Base-by-base conservation (phyloP, 805 yeast species). In the Brettanomyces nanus region DNA sequence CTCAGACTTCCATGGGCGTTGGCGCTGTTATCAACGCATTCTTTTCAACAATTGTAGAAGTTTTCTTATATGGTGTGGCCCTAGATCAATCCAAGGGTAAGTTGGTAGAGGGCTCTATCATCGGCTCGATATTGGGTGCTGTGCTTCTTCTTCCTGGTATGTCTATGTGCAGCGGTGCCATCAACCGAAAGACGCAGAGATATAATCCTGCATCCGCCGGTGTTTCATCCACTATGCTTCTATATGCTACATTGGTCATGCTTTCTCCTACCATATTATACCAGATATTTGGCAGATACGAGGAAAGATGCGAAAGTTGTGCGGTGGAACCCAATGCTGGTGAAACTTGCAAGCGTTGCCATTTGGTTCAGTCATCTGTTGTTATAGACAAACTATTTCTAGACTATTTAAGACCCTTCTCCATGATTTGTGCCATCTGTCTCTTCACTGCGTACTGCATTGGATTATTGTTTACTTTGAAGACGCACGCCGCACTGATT, bases 11-110 rank as follows among this genome's bases (percentile, higher is more conserved):
- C 0, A 92, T 92, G 98, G 97, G 97, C 21, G 78, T 92, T 42
- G 97, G 97, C 65, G 98, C 98, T 1, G 96, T 89, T 0, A 87
- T 92, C 50, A 92, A 92, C 58, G 98, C 98, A 1, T 90, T 92
- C 53, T 92, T 92, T 68, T 89, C 97, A 2, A 89, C 98, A 0
- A 73, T 92, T 35, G 97, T 92, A 5, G 98, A 92, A 57, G 83
- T 92, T 6, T 92, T 80, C 58, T 64, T 90, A 35, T 92, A 92
- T 58, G 81, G 95, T 59, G 95, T 90, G 17, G 97, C 98, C 0
- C 65, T 92, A 43, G 68, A 75, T 37, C 94, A 89, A 54, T 73
- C 78, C 3, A 90, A 92, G 55, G 95, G 95, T 2, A 73, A 77
- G 37, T 68, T 92, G 19, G 98, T 92, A 3, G 98, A 92, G 62